Evolutionary conservation across 768 basidiomycete genomes (phyloP), one percentile per base, ranked within the genome.

Genomic region (Collybiopsis confluens): DNA sequence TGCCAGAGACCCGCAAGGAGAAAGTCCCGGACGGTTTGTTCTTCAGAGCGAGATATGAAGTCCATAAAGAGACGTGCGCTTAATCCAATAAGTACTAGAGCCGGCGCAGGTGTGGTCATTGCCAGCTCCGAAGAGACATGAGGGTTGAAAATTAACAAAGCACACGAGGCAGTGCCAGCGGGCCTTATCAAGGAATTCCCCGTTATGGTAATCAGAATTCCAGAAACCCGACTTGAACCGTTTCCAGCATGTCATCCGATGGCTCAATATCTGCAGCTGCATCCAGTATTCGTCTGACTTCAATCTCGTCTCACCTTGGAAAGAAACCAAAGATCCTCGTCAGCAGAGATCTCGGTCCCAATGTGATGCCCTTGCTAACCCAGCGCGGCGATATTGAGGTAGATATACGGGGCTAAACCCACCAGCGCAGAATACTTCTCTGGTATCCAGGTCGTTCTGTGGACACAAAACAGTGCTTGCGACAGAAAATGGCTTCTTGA

Each of bases 1-100:
- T 90, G 86, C 77, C 86, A 83, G 60, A 85, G 76, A 47, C 89
- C 89, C 47, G 79, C 69, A 54, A 92, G 80, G 64, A 90, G 69
- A 61, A 76, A 74, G 62, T 87, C 80, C 55, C 78, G 78, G 38
- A 85, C 66, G 59, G 79, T 69, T 24, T 78, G 64, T 46, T 73
- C 76, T 46, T 70, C 69, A 55, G 72, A 72, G 58, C 70, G 71
- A 57, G 74, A 80, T 58, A 82, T 68, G 56, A 76, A 73, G 70
- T 88, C 83, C 59, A 88, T 69, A 50, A 82, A 67, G 52, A 91
- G 80, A 56, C 89, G 87, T 45, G 83, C 83, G 59, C 86, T 85
- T 59, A 90, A 77, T 52, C 88, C 88, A 56, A 88, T 72, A 58
- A 90, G 77, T 56, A n/a, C n/a, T n/a, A 91, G 78, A 53, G 88